These are phyloP conservation scores for Rhinocladiella mackenziei DNA, from an alignment of 2,329 filamentous ascomycete genomes.

Conservation along the genomic window DNA sequence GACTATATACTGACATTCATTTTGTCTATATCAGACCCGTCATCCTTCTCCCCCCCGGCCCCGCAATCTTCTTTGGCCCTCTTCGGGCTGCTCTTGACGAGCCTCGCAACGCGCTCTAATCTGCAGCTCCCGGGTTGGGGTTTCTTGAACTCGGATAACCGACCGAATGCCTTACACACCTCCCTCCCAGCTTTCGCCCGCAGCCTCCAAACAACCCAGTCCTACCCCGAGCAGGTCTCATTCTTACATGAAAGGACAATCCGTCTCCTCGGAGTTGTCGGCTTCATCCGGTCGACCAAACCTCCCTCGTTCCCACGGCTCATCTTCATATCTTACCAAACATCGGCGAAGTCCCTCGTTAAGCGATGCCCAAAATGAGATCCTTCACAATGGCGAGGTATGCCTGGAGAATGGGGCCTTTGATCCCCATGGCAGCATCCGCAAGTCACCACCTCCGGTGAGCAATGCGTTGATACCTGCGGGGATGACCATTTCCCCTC, in stretches of 20 bases:
- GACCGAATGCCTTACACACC: constrained; percentile 51
- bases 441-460: constrained; percentile 78
- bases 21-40: constrained; percentile 16
- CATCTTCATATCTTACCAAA: constrained; percentile 58
- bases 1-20: constrained; percentile 16
- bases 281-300: constrained; percentile 41
- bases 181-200: constrained; percentile 54
- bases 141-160: constrained; percentile 20
- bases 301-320: constrained; percentile 55
- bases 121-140: constrained; percentile 22
- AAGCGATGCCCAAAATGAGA: constrained; percentile 34
- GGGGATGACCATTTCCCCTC: constrained; percentile 84
- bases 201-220: constrained; percentile 52
- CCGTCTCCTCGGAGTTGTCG: constrained; percentile 31
- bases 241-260: constrained; percentile 42
- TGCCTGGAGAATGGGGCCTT: constrained; percentile 26
- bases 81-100: constrained; percentile 28
- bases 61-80: constrained; percentile 15
- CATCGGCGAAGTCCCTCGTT: constrained; percentile 57
- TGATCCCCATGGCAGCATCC: constrained; percentile 58
- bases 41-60: too few species aligned
- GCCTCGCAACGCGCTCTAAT: constrained; percentile 20
- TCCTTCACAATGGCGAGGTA: constrained; percentile 23
- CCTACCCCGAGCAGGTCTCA: constrained; percentile 49
- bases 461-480: constrained; percentile 73